These are phyloP conservation scores for Psophocarpus tetragonolobus DNA, from an alignment of 306 rosid genomes.

Conservation along the genomic window DNA sequence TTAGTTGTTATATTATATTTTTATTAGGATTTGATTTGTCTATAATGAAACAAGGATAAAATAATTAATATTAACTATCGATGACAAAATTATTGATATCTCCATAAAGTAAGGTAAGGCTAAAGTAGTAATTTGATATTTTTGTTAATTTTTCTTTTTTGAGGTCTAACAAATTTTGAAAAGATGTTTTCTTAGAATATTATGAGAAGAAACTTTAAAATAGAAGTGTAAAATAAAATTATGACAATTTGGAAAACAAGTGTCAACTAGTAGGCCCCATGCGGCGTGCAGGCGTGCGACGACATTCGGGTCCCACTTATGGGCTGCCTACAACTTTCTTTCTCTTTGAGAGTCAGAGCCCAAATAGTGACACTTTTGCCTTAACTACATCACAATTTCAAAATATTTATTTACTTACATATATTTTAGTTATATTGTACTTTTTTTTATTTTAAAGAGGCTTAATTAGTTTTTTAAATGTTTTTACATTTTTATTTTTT, in stretches of 20 bases:
- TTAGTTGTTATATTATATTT: no score
- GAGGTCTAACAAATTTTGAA: not conserved
- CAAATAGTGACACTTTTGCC: constrained; percentile 50
- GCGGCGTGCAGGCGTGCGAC: constrained; percentile 91
- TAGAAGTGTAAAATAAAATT: constrained; percentile 7
- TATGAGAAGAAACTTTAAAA: not conserved
- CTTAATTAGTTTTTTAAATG: no score
- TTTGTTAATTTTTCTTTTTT: not conserved
- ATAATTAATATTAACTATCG: no score
- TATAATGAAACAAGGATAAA: no score
- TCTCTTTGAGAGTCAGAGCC: constrained; percentile 85
- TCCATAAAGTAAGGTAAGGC: no score
- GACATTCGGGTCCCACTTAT: constrained; percentile 50
- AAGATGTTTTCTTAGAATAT: not conserved
- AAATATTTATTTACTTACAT: not conserved
- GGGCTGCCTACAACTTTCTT: constrained; percentile 20
- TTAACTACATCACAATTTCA: not conserved
- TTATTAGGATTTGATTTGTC: no score
- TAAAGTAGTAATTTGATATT: no score
- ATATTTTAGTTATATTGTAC: no score
- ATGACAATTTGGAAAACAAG: not conserved
- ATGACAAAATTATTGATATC: no score
- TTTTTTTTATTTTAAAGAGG: no score
- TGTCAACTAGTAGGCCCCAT: constrained; percentile 69
- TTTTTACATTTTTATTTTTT: no score